phyloP scores from a whole-genome alignment of 805 yeast species.

The Wilhelminamyces savonicus region DNA sequence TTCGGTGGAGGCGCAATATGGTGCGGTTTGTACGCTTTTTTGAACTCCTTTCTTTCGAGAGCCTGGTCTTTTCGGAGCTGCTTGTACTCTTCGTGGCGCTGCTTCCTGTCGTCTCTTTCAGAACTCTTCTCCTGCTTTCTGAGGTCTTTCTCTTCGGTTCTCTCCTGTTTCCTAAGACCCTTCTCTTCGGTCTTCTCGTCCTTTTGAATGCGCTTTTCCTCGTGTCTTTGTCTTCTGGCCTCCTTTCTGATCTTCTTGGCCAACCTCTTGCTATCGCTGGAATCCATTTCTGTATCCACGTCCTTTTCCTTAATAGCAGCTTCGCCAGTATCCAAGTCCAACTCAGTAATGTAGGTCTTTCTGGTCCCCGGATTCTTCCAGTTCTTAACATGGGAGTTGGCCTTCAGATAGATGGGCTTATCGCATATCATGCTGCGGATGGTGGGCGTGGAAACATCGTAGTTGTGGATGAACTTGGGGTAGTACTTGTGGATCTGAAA shows the following conservation, averaged over 20 bases:
- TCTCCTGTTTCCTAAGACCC: background rate
- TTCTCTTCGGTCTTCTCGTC: background rate
- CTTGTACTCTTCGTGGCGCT: background rate
- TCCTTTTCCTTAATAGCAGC: constrained; percentile 14
- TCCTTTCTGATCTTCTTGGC: constrained; percentile 9
- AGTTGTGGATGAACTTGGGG: constrained; percentile 33
- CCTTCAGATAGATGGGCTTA: constrained; percentile 36
- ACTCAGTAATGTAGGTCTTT: constrained; percentile 3
- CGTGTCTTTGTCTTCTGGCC: constrained; percentile 3
- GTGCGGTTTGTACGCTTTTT: background rate
- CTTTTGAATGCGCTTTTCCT: constrained; percentile 1
- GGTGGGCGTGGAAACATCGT: constrained; percentile 30
- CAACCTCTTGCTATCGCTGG: constrained; percentile 13
- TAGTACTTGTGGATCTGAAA: constrained; percentile 32
- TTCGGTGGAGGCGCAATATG: background rate
- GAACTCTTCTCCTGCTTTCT: background rate
- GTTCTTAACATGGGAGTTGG: constrained; percentile 23
- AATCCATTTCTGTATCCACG: constrained; percentile 11
- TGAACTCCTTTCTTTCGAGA: background rate
- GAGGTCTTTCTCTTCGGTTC: background rate
- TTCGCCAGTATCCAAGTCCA: constrained; percentile 6
- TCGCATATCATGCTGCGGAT: constrained; percentile 24
- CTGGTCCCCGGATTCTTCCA: constrained; percentile 8
- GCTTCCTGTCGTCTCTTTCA: too few species aligned
- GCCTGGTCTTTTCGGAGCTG: background rate